A percentile compares a stretch with the other conserved stretches of the same genome.
Conservation (phyloP, 2,329 filamentous ascomycete species). For the Pseudocercospora musae region DNA sequence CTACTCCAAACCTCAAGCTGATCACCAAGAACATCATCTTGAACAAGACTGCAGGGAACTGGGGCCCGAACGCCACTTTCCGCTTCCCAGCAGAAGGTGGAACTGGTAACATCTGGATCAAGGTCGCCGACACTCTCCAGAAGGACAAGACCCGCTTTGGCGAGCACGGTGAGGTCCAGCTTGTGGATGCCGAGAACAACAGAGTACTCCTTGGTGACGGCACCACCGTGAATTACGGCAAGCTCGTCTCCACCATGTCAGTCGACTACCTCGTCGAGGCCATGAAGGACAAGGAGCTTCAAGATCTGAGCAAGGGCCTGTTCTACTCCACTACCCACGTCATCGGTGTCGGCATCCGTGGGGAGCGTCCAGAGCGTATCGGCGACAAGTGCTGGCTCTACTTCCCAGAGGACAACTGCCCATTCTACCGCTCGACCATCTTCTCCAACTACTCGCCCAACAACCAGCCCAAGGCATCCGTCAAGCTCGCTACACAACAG, state of each 20-base stretch:
- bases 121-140: constrained; percentile 87
- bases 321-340: constrained; percentile 98
- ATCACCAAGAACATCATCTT: constrained; percentile 93
- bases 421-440: constrained; percentile 98
- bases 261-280: constrained; percentile 83
- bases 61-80: constrained; percentile 98
- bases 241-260: constrained; percentile 93
- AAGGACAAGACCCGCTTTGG: constrained; percentile 90
- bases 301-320: constrained; percentile 79
- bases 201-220: constrained; percentile 78
- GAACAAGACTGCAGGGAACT: constrained; percentile 92
- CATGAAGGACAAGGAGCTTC: constrained; percentile 83
- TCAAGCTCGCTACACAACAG: constrained; percentile 82
- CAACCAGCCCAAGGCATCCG: constrained; percentile 84
- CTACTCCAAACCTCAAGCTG: constrained; percentile 90
- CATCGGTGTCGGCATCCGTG: constrained; percentile 91
- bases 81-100: constrained; percentile 93
- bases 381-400: constrained; percentile 99
- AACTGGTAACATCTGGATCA: constrained; percentile 98
- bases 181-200: constrained; percentile 83
- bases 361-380: constrained; percentile 86
- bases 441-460: constrained; percentile 99
- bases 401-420: constrained; percentile 98
- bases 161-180: constrained; percentile 76
- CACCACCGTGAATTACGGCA: constrained; percentile 84